Evolutionary conservation across 2,329 filamentous ascomycete genomes (phyloP).

Genomic region (Trichoderma afroharzianum): DNA sequence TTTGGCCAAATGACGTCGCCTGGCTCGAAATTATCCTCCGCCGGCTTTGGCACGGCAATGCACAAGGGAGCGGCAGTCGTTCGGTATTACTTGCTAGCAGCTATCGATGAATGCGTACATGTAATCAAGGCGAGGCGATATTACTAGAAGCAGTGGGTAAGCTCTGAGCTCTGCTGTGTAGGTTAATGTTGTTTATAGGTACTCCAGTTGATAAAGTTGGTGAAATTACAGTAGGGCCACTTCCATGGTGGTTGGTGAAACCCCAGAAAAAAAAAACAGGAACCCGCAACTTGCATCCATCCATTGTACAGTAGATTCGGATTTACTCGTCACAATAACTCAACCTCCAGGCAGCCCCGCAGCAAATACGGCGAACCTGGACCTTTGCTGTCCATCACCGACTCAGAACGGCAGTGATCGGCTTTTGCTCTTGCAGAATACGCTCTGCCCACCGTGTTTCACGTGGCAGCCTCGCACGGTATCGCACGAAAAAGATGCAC

Average conservation of each 20-base stretch:
- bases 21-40: background rate
- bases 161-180: no score
- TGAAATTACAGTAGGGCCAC: background rate
- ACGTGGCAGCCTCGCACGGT: background rate
- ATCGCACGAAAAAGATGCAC: background rate
- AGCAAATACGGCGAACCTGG: background rate
- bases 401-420: constrained; percentile 14
- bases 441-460: background rate
- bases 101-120: background rate
- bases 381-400: background rate
- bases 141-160: no score
- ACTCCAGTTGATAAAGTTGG: background rate
- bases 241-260: background rate
- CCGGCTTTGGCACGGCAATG: constrained; percentile 16
- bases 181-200: background rate
- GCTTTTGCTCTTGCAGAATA: background rate
- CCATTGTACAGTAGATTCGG: background rate
- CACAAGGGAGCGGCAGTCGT: background rate
- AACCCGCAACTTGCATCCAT: background rate
- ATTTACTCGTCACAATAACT: background rate
- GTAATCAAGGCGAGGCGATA: no score
- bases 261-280: background rate
- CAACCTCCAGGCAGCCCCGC: background rate
- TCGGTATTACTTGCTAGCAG: background rate
- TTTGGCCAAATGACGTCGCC: constrained; percentile 13